Conservation (phyloP, 1,139 yeast species). For the Protomyces pachydermus region DNA sequence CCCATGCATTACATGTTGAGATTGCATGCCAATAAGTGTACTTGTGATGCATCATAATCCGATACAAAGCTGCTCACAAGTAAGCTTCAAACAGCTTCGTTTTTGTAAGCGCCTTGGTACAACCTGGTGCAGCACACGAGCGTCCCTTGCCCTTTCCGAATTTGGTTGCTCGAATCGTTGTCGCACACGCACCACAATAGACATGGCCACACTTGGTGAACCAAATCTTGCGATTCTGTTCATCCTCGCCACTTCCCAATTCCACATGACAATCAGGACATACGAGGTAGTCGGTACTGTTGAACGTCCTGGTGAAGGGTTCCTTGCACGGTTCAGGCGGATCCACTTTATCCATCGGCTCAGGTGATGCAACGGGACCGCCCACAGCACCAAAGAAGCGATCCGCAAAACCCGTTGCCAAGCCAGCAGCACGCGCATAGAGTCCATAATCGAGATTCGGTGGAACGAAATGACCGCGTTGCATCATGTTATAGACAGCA, state of each 20-base stretch:
- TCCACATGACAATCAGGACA: slow-evolving; percentile 28
- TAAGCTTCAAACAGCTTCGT: slow-evolving; percentile 20
- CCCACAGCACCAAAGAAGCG: neutral
- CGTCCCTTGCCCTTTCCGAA: slow-evolving; percentile 5
- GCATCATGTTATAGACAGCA: neutral
- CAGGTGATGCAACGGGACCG: neutral
- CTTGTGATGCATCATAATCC: too few relatives aligned
- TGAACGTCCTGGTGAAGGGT: slow-evolving; percentile 26
- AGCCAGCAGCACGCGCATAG: neutral
- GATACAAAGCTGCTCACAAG: neutral
- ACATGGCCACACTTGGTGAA: slow-evolving; percentile 30
- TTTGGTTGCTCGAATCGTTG: neutral
- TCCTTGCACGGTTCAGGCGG: slow-evolving; percentile 20
- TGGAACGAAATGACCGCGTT: neutral
- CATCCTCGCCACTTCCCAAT: slow-evolving; percentile 24
- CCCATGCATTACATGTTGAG: neutral
- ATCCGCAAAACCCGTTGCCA: neutral
- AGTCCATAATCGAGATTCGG: slow-evolving; percentile 10
- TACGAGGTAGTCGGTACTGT: slow-evolving; percentile 8
- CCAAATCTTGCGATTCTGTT: slow-evolving; percentile 8
- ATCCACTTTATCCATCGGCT: slow-evolving; percentile 1
- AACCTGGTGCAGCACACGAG: slow-evolving; percentile 9
- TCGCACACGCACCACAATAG: slow-evolving; percentile 29
- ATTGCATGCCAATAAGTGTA: too few relatives aligned
- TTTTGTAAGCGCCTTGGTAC: slow-evolving; percentile 11